phyloP scores from a whole-genome alignment of 768 basidiomycete genomes.

The Pulveroboletus sp. region DNA sequence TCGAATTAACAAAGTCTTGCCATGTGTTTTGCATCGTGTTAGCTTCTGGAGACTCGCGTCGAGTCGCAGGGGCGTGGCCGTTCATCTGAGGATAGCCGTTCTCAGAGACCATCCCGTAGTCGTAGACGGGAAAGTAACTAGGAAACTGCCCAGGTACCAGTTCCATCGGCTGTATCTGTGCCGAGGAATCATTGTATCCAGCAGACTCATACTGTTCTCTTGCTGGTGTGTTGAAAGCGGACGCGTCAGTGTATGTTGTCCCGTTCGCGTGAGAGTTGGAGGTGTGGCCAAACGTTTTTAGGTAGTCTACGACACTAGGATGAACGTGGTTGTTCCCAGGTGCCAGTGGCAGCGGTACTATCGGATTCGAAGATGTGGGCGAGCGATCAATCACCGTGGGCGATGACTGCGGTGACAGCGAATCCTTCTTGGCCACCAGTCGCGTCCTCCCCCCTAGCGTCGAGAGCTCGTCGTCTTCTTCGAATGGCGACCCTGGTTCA shows the following conservation, averaged over 20 bases:
- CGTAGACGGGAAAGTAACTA: constrained; percentile 72
- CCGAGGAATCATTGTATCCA: constrained; percentile 17
- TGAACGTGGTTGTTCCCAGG: constrained; percentile 49
- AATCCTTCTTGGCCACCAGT: constrained; percentile 57
- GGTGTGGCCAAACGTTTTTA: constrained; percentile 51
- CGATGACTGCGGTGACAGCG: constrained; percentile 45
- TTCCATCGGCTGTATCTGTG: constrained; percentile 30
- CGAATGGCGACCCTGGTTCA: constrained; percentile 41
- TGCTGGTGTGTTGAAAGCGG: constrained; percentile 24
- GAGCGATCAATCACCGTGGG: constrained; percentile 50
- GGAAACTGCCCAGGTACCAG: constrained; percentile 43
- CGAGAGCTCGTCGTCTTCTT: constrained; percentile 60
- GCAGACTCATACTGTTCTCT: constrained; percentile 23
- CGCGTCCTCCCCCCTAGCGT: constrained; percentile 64
- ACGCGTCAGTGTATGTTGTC: constrained; percentile 21
- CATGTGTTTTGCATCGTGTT: constrained; percentile 58
- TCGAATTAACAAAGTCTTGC: constrained; percentile 53
- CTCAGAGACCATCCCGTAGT: constrained; percentile 46
- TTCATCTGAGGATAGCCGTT: constrained; percentile 36
- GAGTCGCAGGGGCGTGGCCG: constrained; percentile 31
- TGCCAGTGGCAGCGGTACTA: constrained; percentile 65
- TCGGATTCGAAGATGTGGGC: constrained; percentile 65
- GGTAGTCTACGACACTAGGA: constrained; percentile 62
- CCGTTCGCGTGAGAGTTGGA: constrained; percentile 17
- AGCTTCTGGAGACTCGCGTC: constrained; percentile 48